Evolutionary conservation across 1,284 basidiomycete species (phyloP), one percentile per base, ranked within the genome.

Genomic region (Tremellales sp.): DNA sequence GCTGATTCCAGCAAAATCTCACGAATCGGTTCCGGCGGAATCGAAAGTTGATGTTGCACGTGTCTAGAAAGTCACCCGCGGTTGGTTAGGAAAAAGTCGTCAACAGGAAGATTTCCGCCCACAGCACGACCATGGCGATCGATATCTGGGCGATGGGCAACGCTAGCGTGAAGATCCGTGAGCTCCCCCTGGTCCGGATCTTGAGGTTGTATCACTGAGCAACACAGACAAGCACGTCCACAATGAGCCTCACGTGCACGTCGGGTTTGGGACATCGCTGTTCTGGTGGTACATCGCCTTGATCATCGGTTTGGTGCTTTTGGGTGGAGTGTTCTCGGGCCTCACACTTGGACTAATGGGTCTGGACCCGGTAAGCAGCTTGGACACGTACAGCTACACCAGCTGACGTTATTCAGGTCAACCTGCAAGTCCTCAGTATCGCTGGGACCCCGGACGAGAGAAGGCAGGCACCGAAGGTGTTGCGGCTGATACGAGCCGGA

Each of bases 261-360:
- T 71, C 22, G 46, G 54, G 8, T 61, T 64, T 11, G 13, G 46
- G n/a, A 55, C 54, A 17, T 58, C 62, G 22, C 44, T 54, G 8
- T 71, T 71, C 46, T 41, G 45, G 25, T 71, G 60, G 60, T 71
- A 68, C 47, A 57, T 71, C 36, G 40, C 54, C 12, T 43, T 54
- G 4, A 61, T 66, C 21, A 36, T 65, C 24, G 43, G 53, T 3
- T 52, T 72, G 15, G 67, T 72, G 2, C 37, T 70, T 6, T 56
- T 68, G 10, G 75, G 76, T 3, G 78, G 77, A 11, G 62, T 78
- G 23, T 78, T 78, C 61, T 75, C 76, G 0, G 78, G 78, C 4
- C 66, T 79, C 39, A 79, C 77, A 1, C 69, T 79, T 5, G 77
- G 76, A 4, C 59, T 79, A 36, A 78, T 79, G 77, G 77, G 77